phyloP scores from a whole-genome alignment of 1,284 basidiomycete genomes.

The Moesziomyces antarcticus region DNA sequence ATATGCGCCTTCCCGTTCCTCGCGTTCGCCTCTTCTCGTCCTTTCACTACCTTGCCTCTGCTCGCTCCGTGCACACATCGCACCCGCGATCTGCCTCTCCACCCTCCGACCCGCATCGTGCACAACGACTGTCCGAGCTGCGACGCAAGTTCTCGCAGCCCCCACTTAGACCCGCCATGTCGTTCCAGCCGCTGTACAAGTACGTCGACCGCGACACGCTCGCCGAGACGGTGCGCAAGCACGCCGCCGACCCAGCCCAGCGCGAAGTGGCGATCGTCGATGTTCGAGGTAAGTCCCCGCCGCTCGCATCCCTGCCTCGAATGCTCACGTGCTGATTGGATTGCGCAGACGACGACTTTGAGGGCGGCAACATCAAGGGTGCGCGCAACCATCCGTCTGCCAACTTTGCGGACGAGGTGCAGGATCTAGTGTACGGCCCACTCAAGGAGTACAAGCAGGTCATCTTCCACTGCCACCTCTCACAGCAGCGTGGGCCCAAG shows the following conservation, averaged over 20 bases:
- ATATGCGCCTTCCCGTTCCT: neutral
- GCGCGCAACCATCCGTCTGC: constrained; percentile 60
- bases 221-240: constrained; percentile 42
- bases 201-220: constrained; percentile 57
- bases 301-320: too few relatives aligned
- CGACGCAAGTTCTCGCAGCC: constrained; percentile 28
- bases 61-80: neutral
- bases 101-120: constrained; percentile 6
- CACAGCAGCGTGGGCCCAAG: constrained; percentile 67
- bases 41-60: neutral
- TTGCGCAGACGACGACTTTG: constrained; percentile 65
- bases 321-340: neutral
- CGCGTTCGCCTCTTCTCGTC: too few relatives aligned
- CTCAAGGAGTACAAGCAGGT: constrained; percentile 60
- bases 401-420: constrained; percentile 49
- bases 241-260: constrained; percentile 18
- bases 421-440: constrained; percentile 54
- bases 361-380: constrained; percentile 67
- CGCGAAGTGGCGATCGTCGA: constrained; percentile 59
- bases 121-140: constrained; percentile 17
- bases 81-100: neutral
- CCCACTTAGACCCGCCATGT: constrained; percentile 25
- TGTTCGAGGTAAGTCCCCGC: constrained; percentile 51
- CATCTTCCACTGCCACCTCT: constrained; percentile 68
- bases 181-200: constrained; percentile 51